Evolutionary conservation across 2,329 filamentous ascomycete genomes (phyloP).

Genomic region (Ampelomyces quisqualis): DNA sequence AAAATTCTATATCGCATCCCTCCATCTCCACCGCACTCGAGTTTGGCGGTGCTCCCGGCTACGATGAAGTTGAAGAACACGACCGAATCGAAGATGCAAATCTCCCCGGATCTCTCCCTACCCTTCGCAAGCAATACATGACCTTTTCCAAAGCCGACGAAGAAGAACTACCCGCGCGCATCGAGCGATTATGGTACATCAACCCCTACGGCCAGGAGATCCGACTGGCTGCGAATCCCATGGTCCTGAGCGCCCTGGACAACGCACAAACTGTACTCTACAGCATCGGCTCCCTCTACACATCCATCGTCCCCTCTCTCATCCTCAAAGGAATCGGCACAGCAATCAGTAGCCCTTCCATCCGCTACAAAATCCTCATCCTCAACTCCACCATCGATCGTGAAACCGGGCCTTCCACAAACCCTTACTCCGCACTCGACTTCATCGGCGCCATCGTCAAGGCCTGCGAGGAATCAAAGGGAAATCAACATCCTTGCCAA

Average conservation of each 20-base stretch:
- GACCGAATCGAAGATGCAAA: slow-evolving; percentile 77
- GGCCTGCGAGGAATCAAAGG: slow-evolving; percentile 60
- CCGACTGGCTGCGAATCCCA: slow-evolving; percentile 76
- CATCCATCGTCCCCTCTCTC: slow-evolving; percentile 79
- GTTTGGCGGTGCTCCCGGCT: slow-evolving; percentile 15
- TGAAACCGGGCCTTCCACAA: slow-evolving; percentile 71
- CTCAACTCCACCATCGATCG: slow-evolving; percentile 82
- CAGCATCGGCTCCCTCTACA: slow-evolving; percentile 92
- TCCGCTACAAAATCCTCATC: slow-evolving; percentile 75
- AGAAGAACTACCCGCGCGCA: slow-evolving; percentile 73
- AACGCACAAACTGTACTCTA: slow-evolving; percentile 73
- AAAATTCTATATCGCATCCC: slow-evolving; percentile 62
- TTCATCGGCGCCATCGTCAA: slow-evolving; percentile 79
- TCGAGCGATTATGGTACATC: slow-evolving; percentile 91
- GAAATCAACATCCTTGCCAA: slow-evolving; percentile 6
- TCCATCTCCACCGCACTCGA: slow-evolving; percentile 33
- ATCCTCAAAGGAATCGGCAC: slow-evolving; percentile 75
- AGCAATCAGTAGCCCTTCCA: slow-evolving; percentile 56
- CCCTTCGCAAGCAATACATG: slow-evolving; percentile 77
- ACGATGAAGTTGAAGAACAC: slow-evolving; percentile 54
- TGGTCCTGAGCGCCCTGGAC: slow-evolving; percentile 69
- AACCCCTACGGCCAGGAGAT: slow-evolving; percentile 99
- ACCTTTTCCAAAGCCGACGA: slow-evolving; percentile 73
- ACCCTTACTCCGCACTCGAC: slow-evolving; percentile 71
- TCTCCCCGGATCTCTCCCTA: slow-evolving; percentile 76